Evolutionary conservation across 2,329 filamentous ascomycete species (phyloP).

Genomic region (Endoconidiophora polonica): DNA sequence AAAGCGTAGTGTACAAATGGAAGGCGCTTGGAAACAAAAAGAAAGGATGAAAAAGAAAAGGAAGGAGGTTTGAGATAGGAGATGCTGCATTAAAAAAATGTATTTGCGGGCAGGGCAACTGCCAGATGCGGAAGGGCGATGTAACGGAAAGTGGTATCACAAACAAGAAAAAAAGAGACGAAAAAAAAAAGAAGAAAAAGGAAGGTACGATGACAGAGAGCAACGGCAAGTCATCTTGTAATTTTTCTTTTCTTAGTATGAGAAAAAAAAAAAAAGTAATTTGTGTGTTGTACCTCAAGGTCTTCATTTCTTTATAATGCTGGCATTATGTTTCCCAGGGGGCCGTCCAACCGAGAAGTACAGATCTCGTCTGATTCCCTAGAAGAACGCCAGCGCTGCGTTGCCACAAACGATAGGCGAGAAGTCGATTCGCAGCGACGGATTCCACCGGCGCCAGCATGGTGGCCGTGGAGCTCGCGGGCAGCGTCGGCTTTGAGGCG

Average conservation of each 20-base stretch:
- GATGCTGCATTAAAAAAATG: no score
- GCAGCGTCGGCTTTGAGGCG: not conserved
- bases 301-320: not conserved
- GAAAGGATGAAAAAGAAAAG: no score
- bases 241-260: not conserved
- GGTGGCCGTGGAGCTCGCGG: not conserved
- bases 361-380: slow-evolving; percentile 2
- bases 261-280: no score
- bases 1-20: not conserved
- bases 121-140: not conserved
- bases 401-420: slow-evolving; percentile 1
- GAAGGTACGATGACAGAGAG: no score
- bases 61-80: no score
- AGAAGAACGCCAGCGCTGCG: not conserved
- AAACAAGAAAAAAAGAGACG: not conserved
- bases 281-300: no score
- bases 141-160: not conserved
- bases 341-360: slow-evolving; percentile 7
- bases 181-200: slow-evolving; percentile 2
- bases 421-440: not conserved
- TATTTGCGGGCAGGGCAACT: not conserved
- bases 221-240: not conserved
- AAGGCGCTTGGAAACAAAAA: no score
- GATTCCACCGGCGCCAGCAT: not conserved
- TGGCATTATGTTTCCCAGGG: slow-evolving; percentile 11